Evolutionary conservation across 768 basidiomycete genomes (phyloP).

Genomic region (Hebeloma cylindrosporum): DNA sequence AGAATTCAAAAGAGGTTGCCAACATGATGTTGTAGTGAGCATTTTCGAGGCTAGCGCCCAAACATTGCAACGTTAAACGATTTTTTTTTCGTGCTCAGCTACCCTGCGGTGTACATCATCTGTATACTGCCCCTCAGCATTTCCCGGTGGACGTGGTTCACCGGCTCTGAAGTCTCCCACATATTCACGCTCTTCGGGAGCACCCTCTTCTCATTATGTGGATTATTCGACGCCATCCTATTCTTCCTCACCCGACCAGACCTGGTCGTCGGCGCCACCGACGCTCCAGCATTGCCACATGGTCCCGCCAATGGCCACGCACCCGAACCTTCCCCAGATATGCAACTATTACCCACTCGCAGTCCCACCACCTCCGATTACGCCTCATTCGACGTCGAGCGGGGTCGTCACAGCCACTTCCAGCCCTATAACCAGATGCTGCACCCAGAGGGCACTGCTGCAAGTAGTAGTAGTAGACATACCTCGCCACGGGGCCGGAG

Average conservation of each 20-base stretch:
- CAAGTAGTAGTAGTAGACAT: slow-evolving; percentile 1
- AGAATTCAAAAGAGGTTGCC: slow-evolving; percentile 31
- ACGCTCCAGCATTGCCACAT: too few relatives aligned
- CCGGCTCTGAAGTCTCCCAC: slow-evolving; percentile 28
- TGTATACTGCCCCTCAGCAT: slow-evolving; percentile 41
- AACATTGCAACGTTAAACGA: neutral
- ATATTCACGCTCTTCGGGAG: slow-evolving; percentile 38
- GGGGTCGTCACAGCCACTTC: too few relatives aligned
- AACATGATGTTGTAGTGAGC: slow-evolving; percentile 49
- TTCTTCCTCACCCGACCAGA: slow-evolving; percentile 30
- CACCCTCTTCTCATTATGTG: slow-evolving; percentile 43
- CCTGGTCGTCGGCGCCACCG: too few relatives aligned
- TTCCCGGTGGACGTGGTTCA: slow-evolving; percentile 40
- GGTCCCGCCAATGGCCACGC: too few relatives aligned
- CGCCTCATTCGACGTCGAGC: too few relatives aligned
- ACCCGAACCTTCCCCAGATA: too few relatives aligned
- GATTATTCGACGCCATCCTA: slow-evolving; percentile 45
- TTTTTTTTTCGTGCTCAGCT: too few relatives aligned
- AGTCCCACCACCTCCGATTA: too few relatives aligned
- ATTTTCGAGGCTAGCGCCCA: neutral
- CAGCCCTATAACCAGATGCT: too few relatives aligned
- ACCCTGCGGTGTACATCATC: too few relatives aligned
- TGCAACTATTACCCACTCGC: too few relatives aligned
- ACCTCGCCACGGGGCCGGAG: slow-evolving; percentile 3
- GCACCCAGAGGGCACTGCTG: too few relatives aligned